Conservation (phyloP, 208 protist species). For the Trichomonas tenax region DNA sequence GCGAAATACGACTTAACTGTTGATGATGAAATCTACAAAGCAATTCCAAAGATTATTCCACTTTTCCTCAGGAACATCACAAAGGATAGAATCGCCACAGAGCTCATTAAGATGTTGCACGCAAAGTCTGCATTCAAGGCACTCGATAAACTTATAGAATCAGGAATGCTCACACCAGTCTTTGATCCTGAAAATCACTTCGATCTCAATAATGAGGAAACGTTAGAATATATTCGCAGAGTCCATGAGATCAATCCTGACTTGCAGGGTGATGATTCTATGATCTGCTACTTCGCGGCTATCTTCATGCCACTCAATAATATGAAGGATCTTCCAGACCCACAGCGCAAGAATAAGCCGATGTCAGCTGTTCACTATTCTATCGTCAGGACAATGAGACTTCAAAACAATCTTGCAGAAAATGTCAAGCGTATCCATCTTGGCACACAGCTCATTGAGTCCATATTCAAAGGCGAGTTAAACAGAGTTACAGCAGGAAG, state of each 20-base stretch:
- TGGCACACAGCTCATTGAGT: background rate
- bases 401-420: background rate
- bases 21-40: background rate
- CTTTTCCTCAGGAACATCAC: background rate
- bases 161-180: background rate
- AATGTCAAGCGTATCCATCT: background rate
- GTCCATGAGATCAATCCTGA: background rate
- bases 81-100: background rate
- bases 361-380: background rate
- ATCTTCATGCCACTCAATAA: background rate
- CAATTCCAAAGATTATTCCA: background rate
- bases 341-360: background rate
- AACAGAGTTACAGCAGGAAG: background rate
- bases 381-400: background rate
- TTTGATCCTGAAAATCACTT: background rate
- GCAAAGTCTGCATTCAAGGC: background rate
- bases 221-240: background rate
- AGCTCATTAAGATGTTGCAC: background rate
- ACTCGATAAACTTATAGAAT: background rate
- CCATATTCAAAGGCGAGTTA: background rate
- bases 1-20: slow-evolving; percentile 28
- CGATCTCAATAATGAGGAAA: background rate
- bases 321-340: background rate
- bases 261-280: background rate
- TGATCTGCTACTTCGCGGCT: background rate